Conservation (phyloP, 2,329 filamentous ascomycete species). For the Coniochaeta sp. region DNA sequence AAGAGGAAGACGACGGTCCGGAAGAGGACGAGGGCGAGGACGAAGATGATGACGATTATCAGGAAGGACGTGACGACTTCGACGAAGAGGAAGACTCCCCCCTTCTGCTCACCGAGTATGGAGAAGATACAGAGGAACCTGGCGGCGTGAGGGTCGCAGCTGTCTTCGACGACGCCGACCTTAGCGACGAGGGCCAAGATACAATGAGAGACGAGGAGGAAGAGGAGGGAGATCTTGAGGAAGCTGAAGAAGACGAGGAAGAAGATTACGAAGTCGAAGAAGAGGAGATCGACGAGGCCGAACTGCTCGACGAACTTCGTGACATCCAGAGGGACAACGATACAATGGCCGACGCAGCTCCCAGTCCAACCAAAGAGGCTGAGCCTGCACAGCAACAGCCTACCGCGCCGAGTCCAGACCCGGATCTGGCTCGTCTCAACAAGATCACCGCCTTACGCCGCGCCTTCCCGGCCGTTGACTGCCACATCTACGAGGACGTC, state of each 20-base stretch:
- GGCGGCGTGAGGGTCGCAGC: not conserved
- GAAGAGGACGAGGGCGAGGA: conserved; percentile 9
- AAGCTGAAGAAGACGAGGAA: conserved; percentile 8
- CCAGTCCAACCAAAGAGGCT: conserved; percentile 10
- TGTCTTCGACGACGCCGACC: conserved; percentile 27
- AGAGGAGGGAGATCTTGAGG: conserved; percentile 5
- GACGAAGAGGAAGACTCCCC: not conserved
- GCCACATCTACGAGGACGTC: conserved; percentile 26
- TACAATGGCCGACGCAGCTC: conserved; percentile 1
- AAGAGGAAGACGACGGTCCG: conserved; percentile 28
- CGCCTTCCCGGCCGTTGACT: conserved; percentile 34
- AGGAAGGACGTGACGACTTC: conserved; percentile 4
- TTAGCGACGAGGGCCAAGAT: conserved; percentile 14
- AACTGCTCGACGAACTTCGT: conserved; percentile 12
- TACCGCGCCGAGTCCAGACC: not conserved
- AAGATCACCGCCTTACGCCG: conserved; percentile 27
- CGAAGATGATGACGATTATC: conserved; percentile 25
- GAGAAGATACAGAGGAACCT: conserved; percentile 14
- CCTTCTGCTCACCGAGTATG: conserved; percentile 20
- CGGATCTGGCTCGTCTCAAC: conserved; percentile 19
- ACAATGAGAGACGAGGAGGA: conserved; percentile 4
- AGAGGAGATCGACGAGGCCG: conserved; percentile 9
- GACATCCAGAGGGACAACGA: conserved; percentile 9
- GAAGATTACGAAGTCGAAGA: conserved; percentile 6
- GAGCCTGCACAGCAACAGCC: conserved; percentile 2